Conservation (phyloP, 805 yeast species). For the Sporopachydermia quercuum region DNA sequence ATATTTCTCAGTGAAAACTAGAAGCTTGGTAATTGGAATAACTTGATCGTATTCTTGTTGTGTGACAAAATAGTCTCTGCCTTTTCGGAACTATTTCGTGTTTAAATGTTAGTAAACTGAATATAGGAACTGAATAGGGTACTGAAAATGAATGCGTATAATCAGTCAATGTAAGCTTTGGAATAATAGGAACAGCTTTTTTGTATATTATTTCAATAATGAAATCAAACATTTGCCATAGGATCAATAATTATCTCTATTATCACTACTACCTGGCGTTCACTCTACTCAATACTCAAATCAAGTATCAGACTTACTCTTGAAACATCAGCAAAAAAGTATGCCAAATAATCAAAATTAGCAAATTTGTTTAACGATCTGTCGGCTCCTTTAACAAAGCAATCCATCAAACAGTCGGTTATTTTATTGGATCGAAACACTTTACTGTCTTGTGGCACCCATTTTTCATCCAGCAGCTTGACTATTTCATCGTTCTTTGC, state of each 20-base stretch:
- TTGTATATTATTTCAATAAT: neutral
- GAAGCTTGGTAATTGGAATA: slow-evolving; percentile 65
- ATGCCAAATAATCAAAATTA: slow-evolving; percentile 68
- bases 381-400: slow-evolving; percentile 75
- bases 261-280: neutral
- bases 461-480: slow-evolving; percentile 28
- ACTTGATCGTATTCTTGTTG: slow-evolving; percentile 60
- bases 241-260: slow-evolving; percentile 3
- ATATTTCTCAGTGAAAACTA: slow-evolving; percentile 71
- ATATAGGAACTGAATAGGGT: neutral
- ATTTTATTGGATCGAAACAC: slow-evolving; percentile 34
- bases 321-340: slow-evolving; percentile 82
- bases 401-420: slow-evolving; percentile 74
- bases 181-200: no score
- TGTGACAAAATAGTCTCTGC: slow-evolving; percentile 58
- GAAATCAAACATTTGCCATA: slow-evolving; percentile 1
- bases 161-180: no score
- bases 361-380: slow-evolving; percentile 58
- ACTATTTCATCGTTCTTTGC: slow-evolving; percentile 62
- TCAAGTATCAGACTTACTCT: slow-evolving; percentile 28
- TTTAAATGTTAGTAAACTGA: neutral
- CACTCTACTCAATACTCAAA: neutral
- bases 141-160: neutral
- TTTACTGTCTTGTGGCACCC: slow-evolving; percentile 24
- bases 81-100: slow-evolving; percentile 9